These are phyloP conservation scores for Globisporangium cederbergense DNA, from an alignment of 352 stramenopile genomes.

Conservation along the genomic window DNA sequence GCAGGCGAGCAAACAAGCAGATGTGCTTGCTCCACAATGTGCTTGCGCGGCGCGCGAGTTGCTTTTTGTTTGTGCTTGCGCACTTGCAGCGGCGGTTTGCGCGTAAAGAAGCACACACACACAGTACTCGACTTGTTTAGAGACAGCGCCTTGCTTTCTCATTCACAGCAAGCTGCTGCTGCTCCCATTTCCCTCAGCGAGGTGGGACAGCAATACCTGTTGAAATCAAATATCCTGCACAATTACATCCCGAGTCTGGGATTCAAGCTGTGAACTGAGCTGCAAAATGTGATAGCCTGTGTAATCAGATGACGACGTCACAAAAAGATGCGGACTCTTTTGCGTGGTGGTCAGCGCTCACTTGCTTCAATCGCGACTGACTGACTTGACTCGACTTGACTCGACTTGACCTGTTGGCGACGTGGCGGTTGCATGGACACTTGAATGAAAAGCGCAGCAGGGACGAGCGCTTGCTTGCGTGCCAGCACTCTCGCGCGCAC, in stretches of 20 bases:
- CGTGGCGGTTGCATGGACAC: not conserved
- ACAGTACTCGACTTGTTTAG: not conserved
- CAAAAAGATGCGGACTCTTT: slow-evolving; percentile 3
- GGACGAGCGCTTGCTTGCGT: too few relatives aligned
- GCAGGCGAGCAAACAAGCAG: not conserved
- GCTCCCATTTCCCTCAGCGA: not conserved
- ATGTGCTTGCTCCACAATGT: not conserved
- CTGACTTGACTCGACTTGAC: slow-evolving; percentile 1
- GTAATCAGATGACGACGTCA: slow-evolving; percentile 2
- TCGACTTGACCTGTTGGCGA: not conserved
- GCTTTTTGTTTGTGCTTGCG: not conserved
- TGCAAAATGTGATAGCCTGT: not conserved
- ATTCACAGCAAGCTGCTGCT: not conserved
- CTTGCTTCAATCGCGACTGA: not conserved
- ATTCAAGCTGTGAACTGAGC: too few relatives aligned
- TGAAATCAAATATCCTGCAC: not conserved
- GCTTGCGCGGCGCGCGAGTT: not conserved
- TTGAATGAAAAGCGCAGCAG: not conserved
- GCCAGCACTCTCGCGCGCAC: not conserved
- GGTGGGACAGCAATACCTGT: not conserved
- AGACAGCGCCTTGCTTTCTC: not conserved
- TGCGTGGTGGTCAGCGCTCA: not conserved
- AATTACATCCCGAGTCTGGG: not conserved
- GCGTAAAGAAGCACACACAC: not conserved
- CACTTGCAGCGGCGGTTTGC: not conserved